Evolutionary conservation across 2,329 filamentous ascomycete species (phyloP).

Genomic region (Bipolaris gigantea): DNA sequence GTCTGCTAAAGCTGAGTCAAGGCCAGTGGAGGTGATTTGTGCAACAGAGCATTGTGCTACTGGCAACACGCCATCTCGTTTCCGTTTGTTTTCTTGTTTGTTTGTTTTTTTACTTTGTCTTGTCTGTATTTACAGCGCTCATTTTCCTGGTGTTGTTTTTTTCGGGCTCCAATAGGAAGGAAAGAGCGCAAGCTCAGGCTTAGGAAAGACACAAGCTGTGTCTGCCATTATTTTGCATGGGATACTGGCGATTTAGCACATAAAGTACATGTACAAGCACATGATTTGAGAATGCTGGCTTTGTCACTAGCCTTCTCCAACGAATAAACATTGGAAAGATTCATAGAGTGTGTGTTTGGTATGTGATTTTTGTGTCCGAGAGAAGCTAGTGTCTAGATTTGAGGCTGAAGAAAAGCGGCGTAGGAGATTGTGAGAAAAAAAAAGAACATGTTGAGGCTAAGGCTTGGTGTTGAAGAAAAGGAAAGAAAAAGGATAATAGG

Average conservation of each 20-base stretch:
- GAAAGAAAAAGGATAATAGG: no score
- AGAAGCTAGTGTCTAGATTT: no score
- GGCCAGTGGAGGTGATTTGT: constrained; percentile 71
- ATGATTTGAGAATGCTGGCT: background rate
- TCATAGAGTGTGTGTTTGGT: no score
- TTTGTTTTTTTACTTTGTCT: background rate
- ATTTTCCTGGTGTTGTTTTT: background rate
- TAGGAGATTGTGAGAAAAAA: no score
- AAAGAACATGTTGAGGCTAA: no score
- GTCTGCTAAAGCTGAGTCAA: constrained; percentile 84
- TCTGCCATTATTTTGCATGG: background rate
- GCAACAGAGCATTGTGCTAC: background rate
- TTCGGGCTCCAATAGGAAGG: background rate
- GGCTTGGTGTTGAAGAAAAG: no score
- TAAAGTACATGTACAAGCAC: constrained; percentile 13
- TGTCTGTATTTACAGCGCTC: constrained; percentile 1
- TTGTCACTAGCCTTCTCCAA: background rate
- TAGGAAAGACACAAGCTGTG: background rate
- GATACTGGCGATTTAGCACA: background rate
- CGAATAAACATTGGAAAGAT: no score
- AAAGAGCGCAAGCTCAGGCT: background rate
- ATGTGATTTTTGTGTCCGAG: background rate
- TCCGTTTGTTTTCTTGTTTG: background rate
- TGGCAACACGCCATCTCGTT: background rate
- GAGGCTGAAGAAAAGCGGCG: no score